Conservation (phyloP, 2,329 filamentous ascomycete species). For the Trichoderma sp. region DNA sequence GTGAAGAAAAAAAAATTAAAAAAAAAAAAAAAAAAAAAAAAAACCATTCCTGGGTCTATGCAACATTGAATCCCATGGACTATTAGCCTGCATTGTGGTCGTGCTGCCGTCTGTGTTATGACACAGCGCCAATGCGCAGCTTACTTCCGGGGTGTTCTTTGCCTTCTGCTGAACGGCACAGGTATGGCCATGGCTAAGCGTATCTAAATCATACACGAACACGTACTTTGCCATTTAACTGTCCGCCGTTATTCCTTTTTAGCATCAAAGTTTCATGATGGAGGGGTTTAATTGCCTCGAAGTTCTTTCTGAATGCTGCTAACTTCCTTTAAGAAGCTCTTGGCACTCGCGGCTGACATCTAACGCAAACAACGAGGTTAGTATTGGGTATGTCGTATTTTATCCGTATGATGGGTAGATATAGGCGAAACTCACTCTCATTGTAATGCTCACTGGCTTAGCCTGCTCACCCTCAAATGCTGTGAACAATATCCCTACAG, state of each 20-base stretch:
- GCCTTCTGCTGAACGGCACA: background rate
- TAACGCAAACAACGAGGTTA: slow-evolving; percentile 27
- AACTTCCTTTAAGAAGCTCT: slow-evolving; percentile 51
- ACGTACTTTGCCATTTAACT: background rate
- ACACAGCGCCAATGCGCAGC: background rate
- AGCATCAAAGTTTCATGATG: background rate
- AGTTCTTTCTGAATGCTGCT: slow-evolving; percentile 52
- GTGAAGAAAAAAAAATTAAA: background rate
- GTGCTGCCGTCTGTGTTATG: background rate
- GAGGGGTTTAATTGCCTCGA: slow-evolving; percentile 35
- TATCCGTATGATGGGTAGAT: background rate
- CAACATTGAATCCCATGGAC: background rate
- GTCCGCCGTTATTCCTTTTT: background rate
- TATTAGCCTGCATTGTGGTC: background rate
- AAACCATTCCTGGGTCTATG: background rate
- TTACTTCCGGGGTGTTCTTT: background rate
- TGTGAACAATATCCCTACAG: slow-evolving; percentile 65
- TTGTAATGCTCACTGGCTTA: slow-evolving; percentile 57
- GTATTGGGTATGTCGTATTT: background rate
- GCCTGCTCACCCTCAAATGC: slow-evolving; percentile 57
- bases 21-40: background rate
- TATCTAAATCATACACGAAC: background rate
- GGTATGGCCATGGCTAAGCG: background rate
- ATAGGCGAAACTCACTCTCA: slow-evolving; percentile 50
- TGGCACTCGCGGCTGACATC: slow-evolving; percentile 55